These are phyloP conservation scores for Inga leiocalycina DNA, from an alignment of 306 rosid genomes.

Conservation along the genomic window DNA sequence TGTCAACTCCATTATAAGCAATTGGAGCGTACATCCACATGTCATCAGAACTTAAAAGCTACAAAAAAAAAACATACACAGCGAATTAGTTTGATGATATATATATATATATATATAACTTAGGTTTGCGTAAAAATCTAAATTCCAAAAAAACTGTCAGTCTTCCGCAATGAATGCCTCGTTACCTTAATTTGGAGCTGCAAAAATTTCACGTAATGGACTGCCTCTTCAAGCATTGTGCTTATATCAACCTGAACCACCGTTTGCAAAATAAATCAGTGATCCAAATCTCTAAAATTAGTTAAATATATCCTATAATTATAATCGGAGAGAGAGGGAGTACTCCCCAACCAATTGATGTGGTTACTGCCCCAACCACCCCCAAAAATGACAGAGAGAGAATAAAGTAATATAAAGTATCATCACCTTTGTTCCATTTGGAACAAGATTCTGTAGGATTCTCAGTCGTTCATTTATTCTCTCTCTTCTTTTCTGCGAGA, in stretches of 20 bases:
- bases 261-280: slow-evolving; percentile 22
- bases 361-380: not conserved
- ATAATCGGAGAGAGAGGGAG: too few species aligned
- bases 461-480: slow-evolving; percentile 78
- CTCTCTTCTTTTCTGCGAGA: slow-evolving; percentile 89
- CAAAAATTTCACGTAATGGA: slow-evolving; percentile 84
- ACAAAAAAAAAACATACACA: not conserved
- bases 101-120: too few species aligned
- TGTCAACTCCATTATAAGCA: slow-evolving; percentile 88
- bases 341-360: not conserved
- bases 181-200: slow-evolving; percentile 92
- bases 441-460: slow-evolving; percentile 81
- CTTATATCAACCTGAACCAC: slow-evolving; percentile 80
- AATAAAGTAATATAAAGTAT: not conserved
- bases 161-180: not conserved
- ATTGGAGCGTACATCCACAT: slow-evolving; percentile 95
- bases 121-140: not conserved
- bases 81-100: not conserved
- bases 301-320: too few species aligned
- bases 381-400: not conserved
- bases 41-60: slow-evolving; percentile 94
- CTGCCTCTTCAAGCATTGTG: slow-evolving; percentile 98
- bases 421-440: slow-evolving; percentile 87
- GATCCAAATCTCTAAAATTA: not conserved
- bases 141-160: not conserved